A percentile compares a stretch with the other conserved stretches of the same genome.
Evolutionary conservation across 257 asterid species (phyloP).

Genomic region (Solanum etuberosum): DNA sequence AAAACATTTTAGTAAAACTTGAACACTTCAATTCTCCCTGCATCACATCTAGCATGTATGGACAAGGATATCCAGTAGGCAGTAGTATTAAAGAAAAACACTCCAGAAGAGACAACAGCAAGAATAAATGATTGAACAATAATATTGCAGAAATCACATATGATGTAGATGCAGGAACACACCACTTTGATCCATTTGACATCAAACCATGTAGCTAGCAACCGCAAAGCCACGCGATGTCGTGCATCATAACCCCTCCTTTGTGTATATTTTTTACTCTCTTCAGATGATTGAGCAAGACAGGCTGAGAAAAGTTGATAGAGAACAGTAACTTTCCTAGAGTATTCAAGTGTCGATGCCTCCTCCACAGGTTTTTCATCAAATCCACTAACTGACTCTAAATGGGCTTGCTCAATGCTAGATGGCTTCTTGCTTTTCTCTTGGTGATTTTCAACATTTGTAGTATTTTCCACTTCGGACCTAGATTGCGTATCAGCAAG

Average conservation of each 20-base stretch:
- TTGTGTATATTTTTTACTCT: slow-evolving; percentile 26
- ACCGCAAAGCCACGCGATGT: slow-evolving; percentile 72
- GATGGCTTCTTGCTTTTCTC: slow-evolving; percentile 25
- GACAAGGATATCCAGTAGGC: background rate
- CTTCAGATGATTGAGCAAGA: slow-evolving; percentile 49
- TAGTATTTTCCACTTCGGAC: slow-evolving; percentile 14
- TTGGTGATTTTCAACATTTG: slow-evolving; percentile 16
- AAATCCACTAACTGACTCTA: slow-evolving; percentile 22
- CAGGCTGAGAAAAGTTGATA: slow-evolving; percentile 84
- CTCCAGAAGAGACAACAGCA: background rate
- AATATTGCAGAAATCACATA: background rate
- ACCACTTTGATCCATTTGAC: slow-evolving; percentile 81
- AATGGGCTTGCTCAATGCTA: slow-evolving; percentile 21
- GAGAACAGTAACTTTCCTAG: slow-evolving; percentile 59
- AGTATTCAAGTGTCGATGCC: slow-evolving; percentile 40
- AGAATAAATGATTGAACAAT: background rate
- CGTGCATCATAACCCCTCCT: slow-evolving; percentile 83
- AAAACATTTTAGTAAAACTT: background rate
- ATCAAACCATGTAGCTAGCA: slow-evolving; percentile 80
- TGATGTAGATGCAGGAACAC: slow-evolving; percentile 2
- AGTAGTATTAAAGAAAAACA: background rate
- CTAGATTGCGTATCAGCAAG: slow-evolving; percentile 21
- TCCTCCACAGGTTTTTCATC: slow-evolving; percentile 57
- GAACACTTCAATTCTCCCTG: background rate
- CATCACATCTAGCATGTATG: background rate